Conservation (phyloP, 176 grass and related monocot species). For the Sorghum bicolor region DNA sequence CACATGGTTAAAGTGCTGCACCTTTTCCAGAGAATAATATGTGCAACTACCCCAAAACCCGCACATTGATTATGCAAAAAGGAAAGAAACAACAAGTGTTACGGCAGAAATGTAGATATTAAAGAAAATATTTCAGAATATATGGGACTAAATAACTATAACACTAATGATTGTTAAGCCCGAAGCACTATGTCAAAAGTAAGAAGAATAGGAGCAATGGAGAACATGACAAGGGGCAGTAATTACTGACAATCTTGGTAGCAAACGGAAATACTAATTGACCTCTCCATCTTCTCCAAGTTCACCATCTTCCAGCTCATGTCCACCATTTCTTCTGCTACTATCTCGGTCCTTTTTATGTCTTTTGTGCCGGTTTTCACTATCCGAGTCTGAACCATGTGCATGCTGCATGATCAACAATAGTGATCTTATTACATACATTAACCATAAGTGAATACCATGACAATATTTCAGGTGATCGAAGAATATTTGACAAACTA, state of each 20-base stretch:
- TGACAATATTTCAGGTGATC: neutral
- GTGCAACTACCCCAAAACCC: neutral
- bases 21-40: neutral
- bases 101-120: conserved; percentile 5
- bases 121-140: conserved; percentile 14
- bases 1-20: neutral
- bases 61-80: neutral
- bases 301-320: conserved; percentile 97
- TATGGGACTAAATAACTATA: conserved; percentile 17
- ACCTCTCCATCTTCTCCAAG: conserved; percentile 91
- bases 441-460: conserved; percentile 8
- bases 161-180: conserved; percentile 19
- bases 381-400: conserved; percentile 83
- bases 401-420: conserved; percentile 58
- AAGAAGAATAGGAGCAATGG: conserved; percentile 24
- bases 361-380: conserved; percentile 73
- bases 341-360: conserved; percentile 86
- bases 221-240: conserved; percentile 33
- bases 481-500: neutral
- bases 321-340: conserved; percentile 52
- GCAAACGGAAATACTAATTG: conserved; percentile 49
- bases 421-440: conserved; percentile 4
- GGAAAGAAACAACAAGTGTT: neutral
- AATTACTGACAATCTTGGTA: conserved; percentile 48
- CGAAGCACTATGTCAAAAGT: neutral